phyloP scores from a whole-genome alignment of 805 yeast genomes.

The Ogataea trehaloabstinens region DNA sequence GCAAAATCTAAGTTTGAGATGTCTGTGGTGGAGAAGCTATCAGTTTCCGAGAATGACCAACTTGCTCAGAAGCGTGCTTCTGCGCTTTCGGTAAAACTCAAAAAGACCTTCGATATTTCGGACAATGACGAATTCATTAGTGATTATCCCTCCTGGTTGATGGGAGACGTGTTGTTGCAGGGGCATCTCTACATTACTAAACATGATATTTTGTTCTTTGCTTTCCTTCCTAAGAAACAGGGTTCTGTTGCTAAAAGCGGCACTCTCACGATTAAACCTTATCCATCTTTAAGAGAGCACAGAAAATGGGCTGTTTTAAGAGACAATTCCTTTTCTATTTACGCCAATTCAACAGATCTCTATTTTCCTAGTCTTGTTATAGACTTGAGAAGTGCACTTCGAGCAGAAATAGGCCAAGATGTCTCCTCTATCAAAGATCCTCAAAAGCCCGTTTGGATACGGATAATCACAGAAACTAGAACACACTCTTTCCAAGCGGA shows the following conservation, averaged over 20 bases:
- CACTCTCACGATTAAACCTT: constrained; percentile 42
- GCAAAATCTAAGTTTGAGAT: constrained; percentile 30
- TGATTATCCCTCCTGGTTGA: constrained; percentile 77
- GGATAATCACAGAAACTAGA: constrained; percentile 54
- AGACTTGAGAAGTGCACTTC: constrained; percentile 61
- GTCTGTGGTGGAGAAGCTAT: constrained; percentile 31
- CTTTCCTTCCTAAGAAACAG: constrained; percentile 63
- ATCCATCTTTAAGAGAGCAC: constrained; percentile 36
- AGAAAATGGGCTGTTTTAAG: constrained; percentile 82
- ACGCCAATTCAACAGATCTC: constrained; percentile 69
- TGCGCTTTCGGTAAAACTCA: constrained; percentile 36
- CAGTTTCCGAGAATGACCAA: constrained; percentile 15
- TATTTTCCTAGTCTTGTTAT: constrained; percentile 80
- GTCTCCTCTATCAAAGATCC: constrained; percentile 14
- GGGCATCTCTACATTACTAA: constrained; percentile 79
- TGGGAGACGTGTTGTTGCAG: constrained; percentile 78
- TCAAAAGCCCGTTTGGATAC: constrained; percentile 46
- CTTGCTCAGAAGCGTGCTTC: constrained; percentile 30
- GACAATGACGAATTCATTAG: constrained; percentile 54
- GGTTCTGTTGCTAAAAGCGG: constrained; percentile 49
- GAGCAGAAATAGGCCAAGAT: constrained; percentile 49
- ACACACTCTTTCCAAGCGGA: constrained; percentile 72
- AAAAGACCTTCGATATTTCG: constrained; percentile 41
- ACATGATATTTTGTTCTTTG: constrained; percentile 66
- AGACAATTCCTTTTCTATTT: constrained; percentile 65